phyloP scores from a whole-genome alignment of 164 flowering plant species.

The Aristolochia californica region DNA sequence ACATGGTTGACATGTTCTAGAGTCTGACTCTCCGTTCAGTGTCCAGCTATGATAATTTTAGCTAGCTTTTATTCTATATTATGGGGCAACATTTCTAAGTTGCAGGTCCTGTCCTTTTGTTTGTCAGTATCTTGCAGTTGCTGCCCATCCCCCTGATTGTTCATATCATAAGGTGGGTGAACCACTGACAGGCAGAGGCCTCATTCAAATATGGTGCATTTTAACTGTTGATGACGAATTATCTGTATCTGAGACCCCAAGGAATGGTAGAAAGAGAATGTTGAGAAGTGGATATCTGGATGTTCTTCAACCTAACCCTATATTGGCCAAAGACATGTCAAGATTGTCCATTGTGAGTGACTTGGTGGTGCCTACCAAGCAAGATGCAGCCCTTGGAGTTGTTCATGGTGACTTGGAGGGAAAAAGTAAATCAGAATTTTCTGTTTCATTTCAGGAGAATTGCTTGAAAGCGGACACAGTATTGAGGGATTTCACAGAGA shows the following conservation, averaged over 20 bases:
- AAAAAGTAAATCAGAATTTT: too few relatives aligned
- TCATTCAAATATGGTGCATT: slow-evolving; percentile 86
- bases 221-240: slow-evolving; percentile 27
- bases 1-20: neutral
- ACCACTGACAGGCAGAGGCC: slow-evolving; percentile 72
- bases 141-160: slow-evolving; percentile 94
- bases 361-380: neutral
- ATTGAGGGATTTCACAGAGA: too few relatives aligned
- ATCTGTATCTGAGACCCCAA: slow-evolving; percentile 36
- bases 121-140: slow-evolving; percentile 81
- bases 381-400: neutral
- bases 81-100: neutral
- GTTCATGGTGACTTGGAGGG: neutral
- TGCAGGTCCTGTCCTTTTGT: neutral
- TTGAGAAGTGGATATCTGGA: slow-evolving; percentile 11
- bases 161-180: slow-evolving; percentile 81
- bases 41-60: neutral
- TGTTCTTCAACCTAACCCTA: slow-evolving; percentile 20
- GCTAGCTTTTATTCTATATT: neutral
- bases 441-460: too few relatives aligned
- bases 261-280: slow-evolving; percentile 45
- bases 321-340: slow-evolving; percentile 21
- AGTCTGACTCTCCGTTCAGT: neutral
- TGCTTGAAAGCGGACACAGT: too few relatives aligned
- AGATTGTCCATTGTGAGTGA: slow-evolving; percentile 5